These are phyloP conservation scores for Hypoxylon sp. DNA, from an alignment of 2,329 filamentous ascomycete genomes.

Conservation along the genomic window DNA sequence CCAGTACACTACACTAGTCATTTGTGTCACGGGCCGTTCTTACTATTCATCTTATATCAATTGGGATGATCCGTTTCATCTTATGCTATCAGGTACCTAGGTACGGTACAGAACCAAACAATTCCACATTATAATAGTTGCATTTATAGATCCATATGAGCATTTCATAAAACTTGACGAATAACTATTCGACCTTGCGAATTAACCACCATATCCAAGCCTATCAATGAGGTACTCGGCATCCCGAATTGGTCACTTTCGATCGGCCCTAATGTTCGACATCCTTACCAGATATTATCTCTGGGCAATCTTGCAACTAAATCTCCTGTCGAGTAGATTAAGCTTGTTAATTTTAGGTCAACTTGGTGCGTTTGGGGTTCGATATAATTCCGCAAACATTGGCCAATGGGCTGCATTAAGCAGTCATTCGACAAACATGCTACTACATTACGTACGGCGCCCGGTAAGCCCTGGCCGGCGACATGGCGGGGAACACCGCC, in stretches of 20 bases:
- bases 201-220: conserved; percentile 4
- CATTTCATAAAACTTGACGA: neutral
- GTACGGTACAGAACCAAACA: neutral
- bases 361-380: neutral
- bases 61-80: conserved; percentile 15
- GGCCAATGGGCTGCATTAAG: conserved; percentile 16
- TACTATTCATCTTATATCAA: conserved; percentile 9
- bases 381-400: conserved; percentile 12
- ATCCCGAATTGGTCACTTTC: conserved; percentile 10
- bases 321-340: conserved; percentile 12
- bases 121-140: neutral
- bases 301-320: conserved; percentile 13
- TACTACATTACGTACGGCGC: conserved; percentile 15
- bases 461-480: conserved; percentile 20
- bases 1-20: neutral
- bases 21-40: neutral
- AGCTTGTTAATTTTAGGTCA: conserved; percentile 9
- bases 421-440: conserved; percentile 12
- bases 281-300: conserved; percentile 6
- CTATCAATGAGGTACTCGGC: conserved; percentile 4
- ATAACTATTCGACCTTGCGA: neutral
- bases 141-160: neutral
- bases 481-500: conserved; percentile 27
- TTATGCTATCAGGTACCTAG: neutral
- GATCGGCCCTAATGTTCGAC: conserved; percentile 27